These are phyloP conservation scores for Lycium ferocissimum DNA, from an alignment of 257 asterid species.

Conservation along the genomic window DNA sequence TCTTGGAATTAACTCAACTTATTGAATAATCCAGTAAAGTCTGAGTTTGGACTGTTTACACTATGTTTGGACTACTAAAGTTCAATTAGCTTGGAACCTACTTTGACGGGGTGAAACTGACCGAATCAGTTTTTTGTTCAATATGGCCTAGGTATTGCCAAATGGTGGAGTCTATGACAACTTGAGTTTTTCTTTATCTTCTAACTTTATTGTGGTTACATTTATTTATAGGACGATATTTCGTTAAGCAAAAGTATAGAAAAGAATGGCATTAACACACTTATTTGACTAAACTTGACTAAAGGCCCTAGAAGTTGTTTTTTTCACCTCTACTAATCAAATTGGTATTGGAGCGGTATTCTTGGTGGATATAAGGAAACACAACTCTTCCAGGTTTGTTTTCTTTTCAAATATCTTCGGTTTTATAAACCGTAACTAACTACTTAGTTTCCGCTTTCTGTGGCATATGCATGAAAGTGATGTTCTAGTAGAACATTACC, in stretches of 20 bases:
- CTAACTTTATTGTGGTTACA: neutral
- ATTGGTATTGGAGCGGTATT: neutral
- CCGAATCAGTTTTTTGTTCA: neutral
- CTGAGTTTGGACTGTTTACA: neutral
- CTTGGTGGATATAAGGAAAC: neutral
- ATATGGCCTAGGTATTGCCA: neutral
- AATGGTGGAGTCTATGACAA: neutral
- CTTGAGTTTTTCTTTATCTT: neutral
- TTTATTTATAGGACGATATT: neutral
- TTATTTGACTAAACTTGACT: constrained; percentile 1
- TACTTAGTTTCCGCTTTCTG: neutral
- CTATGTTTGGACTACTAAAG: neutral
- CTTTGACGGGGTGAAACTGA: neutral
- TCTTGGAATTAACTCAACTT: neutral
- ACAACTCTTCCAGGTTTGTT: neutral
- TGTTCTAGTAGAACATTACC: neutral
- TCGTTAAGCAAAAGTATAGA: neutral
- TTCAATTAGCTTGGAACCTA: neutral
- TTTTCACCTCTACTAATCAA: neutral
- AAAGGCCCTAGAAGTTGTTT: neutral
- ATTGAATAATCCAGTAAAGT: neutral
- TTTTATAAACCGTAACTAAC: neutral
- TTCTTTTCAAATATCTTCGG: constrained; percentile 10
- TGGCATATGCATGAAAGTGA: neutral
- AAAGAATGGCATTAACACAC: neutral